Evolutionary conservation across 352 stramenopile species (phyloP).

Genomic region (Elongisporangium senticosum): DNA sequence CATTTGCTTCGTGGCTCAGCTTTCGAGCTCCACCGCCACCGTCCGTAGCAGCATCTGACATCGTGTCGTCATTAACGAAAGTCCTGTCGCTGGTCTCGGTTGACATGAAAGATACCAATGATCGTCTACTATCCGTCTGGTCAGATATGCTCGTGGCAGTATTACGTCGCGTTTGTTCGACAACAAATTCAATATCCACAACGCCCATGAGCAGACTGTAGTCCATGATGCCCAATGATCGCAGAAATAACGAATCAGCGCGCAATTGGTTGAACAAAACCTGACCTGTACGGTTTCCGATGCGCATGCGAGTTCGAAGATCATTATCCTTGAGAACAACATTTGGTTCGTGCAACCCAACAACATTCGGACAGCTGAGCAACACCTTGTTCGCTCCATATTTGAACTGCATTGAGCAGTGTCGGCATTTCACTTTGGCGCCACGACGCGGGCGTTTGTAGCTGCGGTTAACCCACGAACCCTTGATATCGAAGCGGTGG

Average conservation of each 20-base stretch:
- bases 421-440: constrained; percentile 76
- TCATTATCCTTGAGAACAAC: constrained; percentile 88
- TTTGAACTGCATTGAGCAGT: constrained; percentile 85
- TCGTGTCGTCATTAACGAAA: no score
- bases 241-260: constrained; percentile 74
- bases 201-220: constrained; percentile 88
- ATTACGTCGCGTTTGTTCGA: constrained; percentile 43
- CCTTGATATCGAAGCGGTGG: constrained; percentile 89
- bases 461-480: constrained; percentile 87
- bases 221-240: constrained; percentile 84
- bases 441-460: constrained; percentile 70
- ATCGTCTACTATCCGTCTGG: no score
- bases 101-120: no score
- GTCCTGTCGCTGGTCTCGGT: no score
- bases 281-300: constrained; percentile 47
- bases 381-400: constrained; percentile 60
- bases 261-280: constrained; percentile 61
- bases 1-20: no score
- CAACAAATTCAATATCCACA: constrained; percentile 76
- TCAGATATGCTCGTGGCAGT: constrained; percentile 17
- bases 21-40: no score
- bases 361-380: constrained; percentile 74
- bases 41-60: no score
- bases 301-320: constrained; percentile 71
- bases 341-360: constrained; percentile 76